These are phyloP conservation scores for Bretziella fagacearum DNA, from an alignment of 2,329 filamentous ascomycete genomes.

Conservation along the genomic window DNA sequence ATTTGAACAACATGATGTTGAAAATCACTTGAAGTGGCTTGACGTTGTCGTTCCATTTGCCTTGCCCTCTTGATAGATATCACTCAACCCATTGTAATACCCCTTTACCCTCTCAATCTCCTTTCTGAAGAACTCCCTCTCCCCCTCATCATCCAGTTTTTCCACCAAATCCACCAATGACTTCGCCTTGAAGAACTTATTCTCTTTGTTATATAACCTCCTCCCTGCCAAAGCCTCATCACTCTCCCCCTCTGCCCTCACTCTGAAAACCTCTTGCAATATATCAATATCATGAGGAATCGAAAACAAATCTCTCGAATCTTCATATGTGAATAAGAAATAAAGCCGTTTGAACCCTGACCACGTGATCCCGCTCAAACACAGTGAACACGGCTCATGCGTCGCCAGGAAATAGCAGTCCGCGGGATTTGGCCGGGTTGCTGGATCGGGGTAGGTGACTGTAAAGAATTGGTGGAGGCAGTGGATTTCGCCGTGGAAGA, in stretches of 20 bases:
- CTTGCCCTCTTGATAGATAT: slow-evolving; percentile 34
- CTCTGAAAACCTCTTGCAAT: slow-evolving; percentile 36
- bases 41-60: slow-evolving; percentile 26
- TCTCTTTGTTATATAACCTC: slow-evolving; percentile 36
- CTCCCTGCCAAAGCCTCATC: slow-evolving; percentile 24
- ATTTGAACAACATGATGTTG: not conserved
- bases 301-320: slow-evolving; percentile 36
- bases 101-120: slow-evolving; percentile 33
- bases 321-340: slow-evolving; percentile 42
- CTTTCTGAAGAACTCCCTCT: slow-evolving; percentile 20
- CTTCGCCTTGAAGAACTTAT: slow-evolving; percentile 34
- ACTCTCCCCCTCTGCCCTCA: slow-evolving; percentile 24
- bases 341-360: slow-evolving; percentile 39
- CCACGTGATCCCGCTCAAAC: slow-evolving; percentile 41
- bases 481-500: slow-evolving; percentile 43
- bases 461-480: slow-evolving; percentile 43
- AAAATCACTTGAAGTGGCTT: slow-evolving; percentile 31
- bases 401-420: slow-evolving; percentile 42
- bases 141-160: slow-evolving; percentile 22
- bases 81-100: slow-evolving; percentile 30
- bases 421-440: slow-evolving; percentile 24
- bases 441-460: slow-evolving; percentile 20
- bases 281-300: slow-evolving; percentile 44
- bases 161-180: slow-evolving; percentile 27
- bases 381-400: slow-evolving; percentile 42